Evolutionary conservation across 176 grass and related monocot genomes (phyloP), one percentile per base, ranked within the genome.

Genomic region (Lolium rigidum): DNA sequence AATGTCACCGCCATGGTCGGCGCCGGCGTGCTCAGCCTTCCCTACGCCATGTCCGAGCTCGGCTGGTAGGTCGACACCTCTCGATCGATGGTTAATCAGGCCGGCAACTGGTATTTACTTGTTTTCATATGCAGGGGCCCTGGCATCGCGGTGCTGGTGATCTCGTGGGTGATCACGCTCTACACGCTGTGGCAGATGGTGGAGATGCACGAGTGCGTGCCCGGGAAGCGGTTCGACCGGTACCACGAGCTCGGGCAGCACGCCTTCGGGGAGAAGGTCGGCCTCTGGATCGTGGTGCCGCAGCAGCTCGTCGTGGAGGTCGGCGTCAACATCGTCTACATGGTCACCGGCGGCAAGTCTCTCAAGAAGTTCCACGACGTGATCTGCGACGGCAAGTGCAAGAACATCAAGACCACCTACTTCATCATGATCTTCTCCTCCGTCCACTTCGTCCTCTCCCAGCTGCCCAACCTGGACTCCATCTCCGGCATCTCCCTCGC

Each of bases 121-220:
- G n/a, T 22, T 4, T 9, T 6, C 20, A 4, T 56, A 35, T 68
- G 44, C 82, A 98, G 95, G 95, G 95, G 91, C 0, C 89, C 95
- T 4, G 95, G 95, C 8, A 85, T 98, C 9, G 93, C 82, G 0
- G 89, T 98, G 78, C 83, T 98, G 38, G 60, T 98, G 17, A 4
- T 95, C 18, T 98, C 95, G 25, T 98, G 95, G 95, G 80, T 98
- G 74, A 90, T 98, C 70, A 98, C 95, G 18, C 80, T 98, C 2
- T 98, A 98, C 87, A 98, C 95, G 14, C 93, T 98, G 1, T 98
- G 95, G 95, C 95, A 98, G 83, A 98, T 98, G 95, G 95, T 95
- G 39, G 93, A 98, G 85, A 98, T 98, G 95, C 95, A 98, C 50
- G 95, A 98, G 91, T 95, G 95, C 93, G 91, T 98, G 6, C 95